A percentile compares a stretch with the other conserved stretches of the same genome.
Evolutionary conservation across 495 filamentous ascomycete genomes (phyloP).

Genomic region (Penicillium simplicissimum): DNA sequence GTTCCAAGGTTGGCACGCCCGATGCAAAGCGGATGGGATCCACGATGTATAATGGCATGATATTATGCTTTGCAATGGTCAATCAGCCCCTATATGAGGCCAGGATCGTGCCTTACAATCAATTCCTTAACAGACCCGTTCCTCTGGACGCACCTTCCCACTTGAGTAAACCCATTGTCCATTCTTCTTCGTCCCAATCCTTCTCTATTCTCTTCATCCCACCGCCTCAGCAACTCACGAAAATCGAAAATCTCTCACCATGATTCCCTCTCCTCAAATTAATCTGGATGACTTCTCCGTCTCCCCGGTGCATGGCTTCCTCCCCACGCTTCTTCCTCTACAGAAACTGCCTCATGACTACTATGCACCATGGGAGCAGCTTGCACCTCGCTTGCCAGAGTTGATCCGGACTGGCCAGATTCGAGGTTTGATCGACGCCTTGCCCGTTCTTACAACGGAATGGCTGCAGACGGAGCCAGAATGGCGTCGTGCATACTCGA

Average conservation of each 20-base stretch:
- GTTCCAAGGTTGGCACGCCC: constrained; percentile 16
- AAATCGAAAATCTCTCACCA: constrained; percentile 35
- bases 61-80: constrained; percentile 2
- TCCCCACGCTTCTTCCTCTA: constrained; percentile 76
- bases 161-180: not conserved
- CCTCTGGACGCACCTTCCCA: not conserved
- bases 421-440: constrained; percentile 67
- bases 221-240: not conserved
- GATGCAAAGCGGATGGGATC: constrained; percentile 21
- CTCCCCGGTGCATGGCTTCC: constrained; percentile 81
- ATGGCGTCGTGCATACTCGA: constrained; percentile 86
- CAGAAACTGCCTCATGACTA: constrained; percentile 74
- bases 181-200: not conserved
- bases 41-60: constrained; percentile 8
- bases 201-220: not conserved
- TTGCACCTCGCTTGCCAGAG: constrained; percentile 72
- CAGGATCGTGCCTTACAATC: not conserved
- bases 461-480: constrained; percentile 75
- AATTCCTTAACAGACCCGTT: not conserved
- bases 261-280: constrained; percentile 73
- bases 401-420: constrained; percentile 75
- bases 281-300: constrained; percentile 77
- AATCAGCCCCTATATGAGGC: constrained; percentile 4
- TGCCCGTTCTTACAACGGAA: constrained; percentile 77
- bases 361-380: constrained; percentile 85